These are phyloP conservation scores for Claviceps humidiphila DNA, from an alignment of 2,329 filamentous ascomycete species.

Conservation along the genomic window DNA sequence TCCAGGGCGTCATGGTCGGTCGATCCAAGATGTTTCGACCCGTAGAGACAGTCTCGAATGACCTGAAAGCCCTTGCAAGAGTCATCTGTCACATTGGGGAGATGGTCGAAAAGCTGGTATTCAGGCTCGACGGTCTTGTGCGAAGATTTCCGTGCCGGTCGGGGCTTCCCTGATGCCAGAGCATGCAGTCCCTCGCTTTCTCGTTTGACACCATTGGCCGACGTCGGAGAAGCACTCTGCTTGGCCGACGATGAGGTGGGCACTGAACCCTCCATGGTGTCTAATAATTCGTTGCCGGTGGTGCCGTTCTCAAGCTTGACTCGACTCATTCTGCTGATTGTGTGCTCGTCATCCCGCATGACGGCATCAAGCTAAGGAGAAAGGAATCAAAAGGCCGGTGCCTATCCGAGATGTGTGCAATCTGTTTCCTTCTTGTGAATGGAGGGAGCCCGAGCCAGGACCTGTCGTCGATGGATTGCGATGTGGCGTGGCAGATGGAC, in stretches of 20 bases:
- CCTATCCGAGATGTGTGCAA: not conserved
- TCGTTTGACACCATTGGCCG: slow-evolving; percentile 31
- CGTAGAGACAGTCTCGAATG: slow-evolving; percentile 78
- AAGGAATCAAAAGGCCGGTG: not conserved
- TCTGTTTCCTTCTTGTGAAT: no score
- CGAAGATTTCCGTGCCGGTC: slow-evolving; percentile 59
- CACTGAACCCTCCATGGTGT: slow-evolving; percentile 29
- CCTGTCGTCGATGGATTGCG: not conserved
- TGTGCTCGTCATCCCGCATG: slow-evolving; percentile 30
- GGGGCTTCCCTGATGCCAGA: slow-evolving; percentile 43
- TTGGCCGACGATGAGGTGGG: slow-evolving; percentile 24
- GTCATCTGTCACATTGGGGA: slow-evolving; percentile 66
- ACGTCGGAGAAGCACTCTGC: slow-evolving; percentile 25
- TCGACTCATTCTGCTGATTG: slow-evolving; percentile 28
- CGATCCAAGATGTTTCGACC: slow-evolving; percentile 78
- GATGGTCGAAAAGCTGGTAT: slow-evolving; percentile 55
- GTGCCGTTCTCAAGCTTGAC: slow-evolving; percentile 30
- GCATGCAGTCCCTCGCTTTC: slow-evolving; percentile 28
- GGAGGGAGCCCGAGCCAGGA: not conserved
- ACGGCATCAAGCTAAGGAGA: slow-evolving; percentile 6
- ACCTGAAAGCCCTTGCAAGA: slow-evolving; percentile 66
- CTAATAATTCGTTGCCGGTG: slow-evolving; percentile 19
- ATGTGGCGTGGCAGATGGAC: not conserved
- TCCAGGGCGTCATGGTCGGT: slow-evolving; percentile 85
- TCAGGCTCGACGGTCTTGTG: slow-evolving; percentile 51